A percentile compares a stretch with the other conserved stretches of the same genome.
phyloP scores from a whole-genome alignment of 805 yeast species.

The Vanderwaltozyma tropicalis region DNA sequence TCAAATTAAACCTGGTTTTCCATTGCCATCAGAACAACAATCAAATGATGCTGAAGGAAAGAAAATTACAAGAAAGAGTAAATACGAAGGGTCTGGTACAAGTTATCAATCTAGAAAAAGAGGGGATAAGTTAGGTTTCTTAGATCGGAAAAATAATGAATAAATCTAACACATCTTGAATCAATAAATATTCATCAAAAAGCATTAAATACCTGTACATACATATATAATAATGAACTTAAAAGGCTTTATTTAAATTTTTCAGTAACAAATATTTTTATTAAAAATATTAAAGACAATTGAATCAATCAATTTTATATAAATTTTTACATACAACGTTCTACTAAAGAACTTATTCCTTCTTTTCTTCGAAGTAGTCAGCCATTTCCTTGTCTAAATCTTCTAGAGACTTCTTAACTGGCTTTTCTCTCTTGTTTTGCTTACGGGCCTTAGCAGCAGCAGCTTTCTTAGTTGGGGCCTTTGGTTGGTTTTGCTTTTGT shows the following conservation, averaged over 20 bases:
- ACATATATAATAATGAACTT: too few relatives aligned
- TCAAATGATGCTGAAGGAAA: constrained; percentile 7
- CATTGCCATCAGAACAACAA: constrained; percentile 24
- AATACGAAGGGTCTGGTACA: constrained; percentile 58
- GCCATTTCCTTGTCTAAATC: constrained; percentile 97
- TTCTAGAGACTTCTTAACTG: constrained; percentile 68
- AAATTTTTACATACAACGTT: not conserved
- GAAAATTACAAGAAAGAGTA: constrained; percentile 41
- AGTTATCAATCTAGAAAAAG: constrained; percentile 47
- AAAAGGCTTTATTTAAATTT: too few relatives aligned
- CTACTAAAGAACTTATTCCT: constrained; percentile 4
- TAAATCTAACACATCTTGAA: too few relatives aligned
- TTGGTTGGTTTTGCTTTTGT: constrained; percentile 6
- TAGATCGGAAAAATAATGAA: constrained; percentile 15
- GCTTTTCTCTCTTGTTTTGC: constrained; percentile 31
- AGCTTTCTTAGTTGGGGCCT: constrained; percentile 29
- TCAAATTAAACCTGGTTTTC: constrained; percentile 46
- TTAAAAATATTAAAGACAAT: not conserved
- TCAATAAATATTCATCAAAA: not conserved
- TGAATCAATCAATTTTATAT: not conserved
- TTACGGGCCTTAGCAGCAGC: constrained; percentile 28
- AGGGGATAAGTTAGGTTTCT: constrained; percentile 39
- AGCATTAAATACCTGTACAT: not conserved
- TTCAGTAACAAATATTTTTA: too few relatives aligned
- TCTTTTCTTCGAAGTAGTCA: constrained; percentile 63